Evolutionary conservation across 495 filamentous ascomycete genomes (phyloP), one percentile per base, ranked within the genome.

Genomic region (Neurospora terricola): DNA sequence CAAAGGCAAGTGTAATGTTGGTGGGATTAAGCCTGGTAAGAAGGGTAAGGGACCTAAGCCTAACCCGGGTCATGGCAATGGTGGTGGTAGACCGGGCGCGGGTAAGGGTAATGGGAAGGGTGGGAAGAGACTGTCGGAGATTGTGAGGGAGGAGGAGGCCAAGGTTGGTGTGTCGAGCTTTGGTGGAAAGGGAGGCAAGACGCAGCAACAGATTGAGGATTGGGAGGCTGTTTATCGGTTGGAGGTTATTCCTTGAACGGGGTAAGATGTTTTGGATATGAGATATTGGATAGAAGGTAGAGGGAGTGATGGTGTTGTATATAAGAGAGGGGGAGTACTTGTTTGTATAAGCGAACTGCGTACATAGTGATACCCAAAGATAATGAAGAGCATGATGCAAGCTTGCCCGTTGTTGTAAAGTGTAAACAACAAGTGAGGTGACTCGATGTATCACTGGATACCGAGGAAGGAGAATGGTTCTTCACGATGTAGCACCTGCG

Each of bases 1-100:
- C 21, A 73, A 62, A 5, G 72, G 21, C 2, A 37, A 40, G 37
- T 76, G 74, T 36, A 69, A 27, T 23, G 54, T 70, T 18, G 74
- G 74, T 8, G 72, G 72, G 16, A 71, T 76, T 30, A 66, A 66
- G 39, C 16, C n/a, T 8, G 45, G 23, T 21, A 45, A 43, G 70
- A 45, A 43, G 70, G n/a, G 36, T 5, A n/a, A 72, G 27, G 71
- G 36, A 16, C 34, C 48, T 11, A 36, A 54, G 70, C 38, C 70
- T 10, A 4, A 42, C 16, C 40, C 40, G 14, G 38, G 30, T 27
- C 27, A 30, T 34, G 21, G 10, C 14, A 12, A 27, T 27, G 6
- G 2, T 66, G 27, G 14, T 18, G 54, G 54, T 18, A 16, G 30
- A 9, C 54, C 27, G 1, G 54, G 27, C 0, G 54, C 54, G 1